phyloP scores from a whole-genome alignment of 1,284 basidiomycete species.

The Cutaneotrichosporon cavernicola region DNA sequence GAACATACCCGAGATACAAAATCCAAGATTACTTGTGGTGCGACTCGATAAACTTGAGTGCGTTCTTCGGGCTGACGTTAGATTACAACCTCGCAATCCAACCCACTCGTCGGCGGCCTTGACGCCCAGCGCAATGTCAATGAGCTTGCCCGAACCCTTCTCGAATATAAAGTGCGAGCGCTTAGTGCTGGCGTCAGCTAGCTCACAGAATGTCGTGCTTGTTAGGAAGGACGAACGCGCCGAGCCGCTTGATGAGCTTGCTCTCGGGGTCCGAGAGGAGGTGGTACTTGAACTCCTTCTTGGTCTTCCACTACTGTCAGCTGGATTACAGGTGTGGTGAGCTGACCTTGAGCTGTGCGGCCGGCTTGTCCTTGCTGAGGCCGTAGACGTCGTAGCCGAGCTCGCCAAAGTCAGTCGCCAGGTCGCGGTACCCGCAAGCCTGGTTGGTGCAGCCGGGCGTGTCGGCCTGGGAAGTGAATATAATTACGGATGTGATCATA shows the following conservation, averaged over 20 bases:
- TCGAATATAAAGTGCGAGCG: slow-evolving; percentile 88
- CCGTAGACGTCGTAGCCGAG: slow-evolving; percentile 77
- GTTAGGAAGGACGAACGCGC: slow-evolving; percentile 69
- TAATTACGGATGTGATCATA: not conserved
- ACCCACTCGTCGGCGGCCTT: slow-evolving; percentile 67
- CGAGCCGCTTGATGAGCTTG: slow-evolving; percentile 72
- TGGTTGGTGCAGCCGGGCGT: slow-evolving; percentile 76
- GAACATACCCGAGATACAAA: not conserved
- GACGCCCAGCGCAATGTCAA: slow-evolving; percentile 77
- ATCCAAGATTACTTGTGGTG: slow-evolving; percentile 27
- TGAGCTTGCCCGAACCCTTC: slow-evolving; percentile 73
- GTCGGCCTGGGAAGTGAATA: slow-evolving; percentile 54
- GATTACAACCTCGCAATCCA: not conserved
- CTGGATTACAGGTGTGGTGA: not conserved
- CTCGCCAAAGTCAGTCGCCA: slow-evolving; percentile 69
- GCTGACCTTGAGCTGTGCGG: slow-evolving; percentile 71
- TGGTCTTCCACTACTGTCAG: slow-evolving; percentile 49
- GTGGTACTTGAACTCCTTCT: slow-evolving; percentile 77
- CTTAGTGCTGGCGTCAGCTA: slow-evolving; percentile 60
- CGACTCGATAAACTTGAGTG: slow-evolving; percentile 36
- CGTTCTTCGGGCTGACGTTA: slow-evolving; percentile 33
- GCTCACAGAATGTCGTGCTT: slow-evolving; percentile 44
- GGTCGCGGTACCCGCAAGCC: slow-evolving; percentile 83
- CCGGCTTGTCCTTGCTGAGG: slow-evolving; percentile 75
- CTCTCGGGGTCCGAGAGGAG: slow-evolving; percentile 84